Conservation (phyloP, 257 asterid species). For the Jacaranda copaia region DNA sequence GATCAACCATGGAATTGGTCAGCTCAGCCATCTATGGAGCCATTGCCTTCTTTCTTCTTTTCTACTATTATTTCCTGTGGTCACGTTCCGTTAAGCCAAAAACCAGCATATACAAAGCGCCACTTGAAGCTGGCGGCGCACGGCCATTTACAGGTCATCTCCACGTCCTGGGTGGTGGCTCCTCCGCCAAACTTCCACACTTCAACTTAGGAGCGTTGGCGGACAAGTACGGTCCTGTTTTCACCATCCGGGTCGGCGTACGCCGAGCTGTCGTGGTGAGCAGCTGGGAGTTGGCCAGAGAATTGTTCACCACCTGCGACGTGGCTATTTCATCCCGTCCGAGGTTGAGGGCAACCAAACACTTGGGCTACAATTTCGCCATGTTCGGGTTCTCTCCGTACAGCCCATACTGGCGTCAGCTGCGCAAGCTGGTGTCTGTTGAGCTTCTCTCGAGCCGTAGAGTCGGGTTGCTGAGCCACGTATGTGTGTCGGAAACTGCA, state of each 20-base stretch:
- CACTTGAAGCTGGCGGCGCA: conserved; percentile 37
- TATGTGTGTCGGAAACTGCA: conserved; percentile 29
- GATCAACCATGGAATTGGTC: conserved; percentile 17
- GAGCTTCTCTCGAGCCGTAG: conserved; percentile 39
- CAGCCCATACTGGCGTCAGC: conserved; percentile 29
- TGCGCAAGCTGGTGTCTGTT: conserved; percentile 31
- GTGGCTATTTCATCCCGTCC: conserved; percentile 36
- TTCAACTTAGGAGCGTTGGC: conserved; percentile 19
- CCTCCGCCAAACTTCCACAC: conserved; percentile 33
- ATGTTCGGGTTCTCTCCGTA: conserved; percentile 38
- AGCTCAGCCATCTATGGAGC: background rate
- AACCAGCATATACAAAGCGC: background rate
- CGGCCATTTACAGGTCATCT: conserved; percentile 40
- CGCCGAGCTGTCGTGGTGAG: conserved; percentile 31
- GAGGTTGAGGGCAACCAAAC: background rate
- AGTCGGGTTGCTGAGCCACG: conserved; percentile 30
- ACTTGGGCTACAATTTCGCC: conserved; percentile 34
- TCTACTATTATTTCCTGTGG: background rate
- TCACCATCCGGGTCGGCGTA: conserved; percentile 38
- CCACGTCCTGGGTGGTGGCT: conserved; percentile 36
- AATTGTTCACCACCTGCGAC: conserved; percentile 37
- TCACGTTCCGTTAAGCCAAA: background rate
- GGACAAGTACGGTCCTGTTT: conserved; percentile 35
- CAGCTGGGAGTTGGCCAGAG: conserved; percentile 31
- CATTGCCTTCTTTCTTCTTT: conserved; percentile 14